phyloP scores from a whole-genome alignment of 345 rosid species.

The Balakata baccata region DNA sequence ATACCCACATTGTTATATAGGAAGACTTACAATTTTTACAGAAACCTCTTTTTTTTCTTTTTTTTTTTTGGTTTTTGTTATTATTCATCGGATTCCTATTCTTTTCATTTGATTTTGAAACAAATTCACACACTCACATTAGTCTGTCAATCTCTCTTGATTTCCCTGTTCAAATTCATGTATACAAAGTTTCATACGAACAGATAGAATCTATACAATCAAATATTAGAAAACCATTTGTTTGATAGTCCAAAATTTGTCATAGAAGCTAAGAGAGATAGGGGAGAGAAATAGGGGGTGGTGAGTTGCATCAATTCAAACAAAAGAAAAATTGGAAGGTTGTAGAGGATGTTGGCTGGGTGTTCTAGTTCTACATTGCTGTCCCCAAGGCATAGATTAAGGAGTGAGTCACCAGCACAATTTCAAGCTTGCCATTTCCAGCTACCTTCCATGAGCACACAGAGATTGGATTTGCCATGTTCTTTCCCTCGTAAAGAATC shows the following conservation, averaged over 20 bases:
- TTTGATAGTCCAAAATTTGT: conserved; percentile 21
- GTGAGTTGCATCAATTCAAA: conserved; percentile 28
- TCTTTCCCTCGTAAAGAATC: conserved; percentile 74
- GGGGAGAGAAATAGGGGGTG: conserved; percentile 45
- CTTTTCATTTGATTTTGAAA: conserved; percentile 21
- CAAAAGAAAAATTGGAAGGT: conserved; percentile 32
- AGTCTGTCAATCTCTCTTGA: conserved; percentile 34
- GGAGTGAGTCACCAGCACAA: conserved; percentile 84
- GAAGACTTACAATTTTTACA: conserved; percentile 28
- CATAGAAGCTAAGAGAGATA: conserved; percentile 40
- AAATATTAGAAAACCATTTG: conserved; percentile 16
- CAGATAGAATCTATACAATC: conserved; percentile 22
- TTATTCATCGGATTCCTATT: conserved; percentile 74
- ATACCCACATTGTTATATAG: conserved; percentile 35
- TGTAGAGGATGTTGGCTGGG: conserved; percentile 98
- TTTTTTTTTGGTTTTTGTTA: conserved; percentile 18
- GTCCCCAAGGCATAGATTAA: conserved; percentile 97
- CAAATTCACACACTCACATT: conserved; percentile 47
- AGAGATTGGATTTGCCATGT: conserved; percentile 90
- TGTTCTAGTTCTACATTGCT: conserved; percentile 91
- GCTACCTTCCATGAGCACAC: conserved; percentile 87
- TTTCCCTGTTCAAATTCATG: conserved; percentile 11
- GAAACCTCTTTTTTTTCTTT: conserved; percentile 21
- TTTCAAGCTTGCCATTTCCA: conserved; percentile 78
- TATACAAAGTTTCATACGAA: conserved; percentile 24